Evolutionary conservation across 345 rosid genomes (phyloP), one percentile per base, ranked within the genome.

Genomic region (Eutrema japonicum): DNA sequence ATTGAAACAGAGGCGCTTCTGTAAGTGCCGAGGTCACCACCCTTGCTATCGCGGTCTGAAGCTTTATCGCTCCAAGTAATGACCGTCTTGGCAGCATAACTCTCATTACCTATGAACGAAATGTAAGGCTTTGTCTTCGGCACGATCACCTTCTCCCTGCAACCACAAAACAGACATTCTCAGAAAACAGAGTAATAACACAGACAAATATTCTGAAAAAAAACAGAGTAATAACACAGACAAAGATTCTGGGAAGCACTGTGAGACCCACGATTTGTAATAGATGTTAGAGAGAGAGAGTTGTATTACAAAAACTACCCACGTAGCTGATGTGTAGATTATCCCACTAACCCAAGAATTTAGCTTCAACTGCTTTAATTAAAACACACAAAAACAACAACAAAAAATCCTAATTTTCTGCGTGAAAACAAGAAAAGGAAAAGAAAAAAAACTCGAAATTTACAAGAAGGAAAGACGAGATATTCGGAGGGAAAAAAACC

Each of bases 61-160:
- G 99, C 88, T 78, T 88, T 95, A 63, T 86, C 74, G 50, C 75
- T 72, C 98, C 97, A 94, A 18, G 81, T 72, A 71, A 94, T 84
- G 26, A 85, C 56, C 1, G 93, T 89, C 2, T 82, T 83, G n/a
- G 57, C 74, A 12, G 54, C 76, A 42, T 55, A 49, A 22, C 65
- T 78, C 70, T 82, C 82, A 10, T 83, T 85, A 12, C 97, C 97
- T 36, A 91, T 82, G 75, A 95, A 79, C 8, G 97, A 95, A 13
- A 91, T 78, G 53, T 84, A 87, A 26, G 96, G 93, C 77, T 95
- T 91, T 49, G 73, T 66, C 10, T 30, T 71, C 22, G 99, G 93
- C 37, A 95, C 83, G 3, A 12, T 61, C 27, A 94, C 89, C 75
- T 94, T 89, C 85, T 95, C 96, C 62, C 99, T 91, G 83, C 81